phyloP scores from a whole-genome alignment of 495 filamentous ascomycete species.

The Ascobolus immersus region DNA sequence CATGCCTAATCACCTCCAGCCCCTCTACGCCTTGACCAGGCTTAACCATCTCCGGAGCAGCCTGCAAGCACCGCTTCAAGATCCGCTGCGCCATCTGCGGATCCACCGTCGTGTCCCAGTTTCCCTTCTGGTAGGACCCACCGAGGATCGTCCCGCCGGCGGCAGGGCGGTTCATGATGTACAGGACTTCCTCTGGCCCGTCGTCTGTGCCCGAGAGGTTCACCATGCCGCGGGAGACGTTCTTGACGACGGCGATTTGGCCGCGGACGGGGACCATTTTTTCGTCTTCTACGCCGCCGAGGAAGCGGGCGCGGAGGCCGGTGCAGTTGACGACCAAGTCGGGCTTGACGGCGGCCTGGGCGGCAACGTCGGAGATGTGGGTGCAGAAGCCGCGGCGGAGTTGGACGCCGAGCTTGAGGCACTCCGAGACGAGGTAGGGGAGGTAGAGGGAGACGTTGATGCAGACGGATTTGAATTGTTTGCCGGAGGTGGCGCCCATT shows the following conservation, averaged over 20 bases:
- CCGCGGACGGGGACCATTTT: slow-evolving; percentile 55
- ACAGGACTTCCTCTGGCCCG: slow-evolving; percentile 51
- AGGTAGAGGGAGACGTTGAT: slow-evolving; percentile 80
- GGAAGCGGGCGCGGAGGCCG: slow-evolving; percentile 41
- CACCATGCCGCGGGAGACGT: slow-evolving; percentile 47
- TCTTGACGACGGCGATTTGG: slow-evolving; percentile 71
- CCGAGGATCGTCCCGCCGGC: slow-evolving; percentile 59
- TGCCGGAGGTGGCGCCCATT: slow-evolving; percentile 42
- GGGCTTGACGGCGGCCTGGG: slow-evolving; percentile 29
- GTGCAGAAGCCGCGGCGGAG: slow-evolving; percentile 32
- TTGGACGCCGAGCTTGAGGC: slow-evolving; percentile 38
- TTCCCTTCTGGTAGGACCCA: slow-evolving; percentile 58
- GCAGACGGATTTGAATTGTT: slow-evolving; percentile 56
- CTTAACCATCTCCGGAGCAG: slow-evolving; percentile 44
- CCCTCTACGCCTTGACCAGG: slow-evolving; percentile 51
- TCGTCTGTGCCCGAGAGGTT: slow-evolving; percentile 54
- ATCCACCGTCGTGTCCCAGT: slow-evolving; percentile 64
- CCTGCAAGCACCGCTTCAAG: slow-evolving; percentile 56
- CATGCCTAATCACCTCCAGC: slow-evolving; percentile 65
- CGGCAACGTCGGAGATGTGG: slow-evolving; percentile 48
- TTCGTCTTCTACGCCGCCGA: slow-evolving; percentile 63
- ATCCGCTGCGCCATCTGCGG: slow-evolving; percentile 59
- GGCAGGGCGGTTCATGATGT: slow-evolving; percentile 74
- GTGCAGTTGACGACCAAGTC: slow-evolving; percentile 72
- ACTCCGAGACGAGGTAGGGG: slow-evolving; percentile 56